Evolutionary conservation across 306 rosid genomes (phyloP).

Genomic region (Leucaena leucocephala): DNA sequence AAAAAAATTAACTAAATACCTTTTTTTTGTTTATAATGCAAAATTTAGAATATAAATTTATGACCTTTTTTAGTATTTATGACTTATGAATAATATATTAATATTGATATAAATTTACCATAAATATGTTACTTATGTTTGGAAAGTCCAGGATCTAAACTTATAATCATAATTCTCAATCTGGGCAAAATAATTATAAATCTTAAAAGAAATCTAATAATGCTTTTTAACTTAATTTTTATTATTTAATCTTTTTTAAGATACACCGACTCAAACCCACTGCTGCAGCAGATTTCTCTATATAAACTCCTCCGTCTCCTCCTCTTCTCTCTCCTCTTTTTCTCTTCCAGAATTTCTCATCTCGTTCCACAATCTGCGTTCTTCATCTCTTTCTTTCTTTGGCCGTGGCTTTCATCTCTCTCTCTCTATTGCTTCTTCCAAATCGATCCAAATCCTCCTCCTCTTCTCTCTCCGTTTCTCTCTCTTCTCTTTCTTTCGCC

Average conservation of each 20-base stretch:
- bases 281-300: conserved; percentile 33
- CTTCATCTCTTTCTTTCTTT: not conserved
- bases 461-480: not conserved
- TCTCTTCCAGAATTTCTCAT: not conserved
- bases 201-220: too few relatives aligned
- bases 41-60: too few relatives aligned
- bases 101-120: too few relatives aligned
- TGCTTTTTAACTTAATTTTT: too few relatives aligned
- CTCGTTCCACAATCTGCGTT: not conserved
- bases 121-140: too few relatives aligned
- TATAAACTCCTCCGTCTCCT: conserved; percentile 40
- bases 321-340: conserved; percentile 27
- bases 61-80: too few relatives aligned
- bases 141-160: too few relatives aligned
- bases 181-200: too few relatives aligned
- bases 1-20: too few relatives aligned
- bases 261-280: conserved; percentile 66
- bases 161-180: not conserved
- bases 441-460: not conserved
- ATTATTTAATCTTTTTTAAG: not conserved
- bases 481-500: not conserved
- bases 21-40: too few relatives aligned
- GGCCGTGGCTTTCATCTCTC: not conserved
- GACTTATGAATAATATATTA: too few relatives aligned
- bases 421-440: not conserved